Conservation (phyloP, 192 early-diverging fungal genomes). For the Irineochytrium annulatum region DNA sequence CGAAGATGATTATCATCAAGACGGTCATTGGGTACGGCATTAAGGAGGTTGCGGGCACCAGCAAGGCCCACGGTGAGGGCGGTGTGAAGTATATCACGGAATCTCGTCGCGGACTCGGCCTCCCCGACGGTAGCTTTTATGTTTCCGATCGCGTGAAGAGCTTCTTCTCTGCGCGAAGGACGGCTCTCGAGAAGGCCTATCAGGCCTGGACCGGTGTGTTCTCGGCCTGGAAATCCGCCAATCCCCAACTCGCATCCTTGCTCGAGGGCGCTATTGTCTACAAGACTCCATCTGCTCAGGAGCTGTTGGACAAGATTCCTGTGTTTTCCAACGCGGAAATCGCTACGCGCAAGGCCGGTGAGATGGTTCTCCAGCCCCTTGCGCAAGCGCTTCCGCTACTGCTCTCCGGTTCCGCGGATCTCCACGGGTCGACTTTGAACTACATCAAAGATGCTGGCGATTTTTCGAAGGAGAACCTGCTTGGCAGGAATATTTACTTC, state of each 20-base stretch:
- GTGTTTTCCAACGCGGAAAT: conserved; percentile 19
- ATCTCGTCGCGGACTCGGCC: conserved; percentile 79
- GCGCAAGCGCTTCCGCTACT: conserved; percentile 79
- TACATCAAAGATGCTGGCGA: conserved; percentile 93
- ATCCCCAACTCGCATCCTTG: conserved; percentile 55
- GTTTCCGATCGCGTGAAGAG: conserved; percentile 59
- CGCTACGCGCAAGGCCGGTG: conserved; percentile 74
- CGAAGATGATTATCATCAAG: conserved; percentile 34
- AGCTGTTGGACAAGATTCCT: conserved; percentile 11
- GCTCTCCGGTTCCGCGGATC: conserved; percentile 91
- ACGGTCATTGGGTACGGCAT: conserved; percentile 96
- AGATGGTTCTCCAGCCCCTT: conserved; percentile 77
- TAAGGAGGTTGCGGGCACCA: conserved; percentile 72
- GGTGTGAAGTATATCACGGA: conserved; percentile 39
- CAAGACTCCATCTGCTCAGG: conserved; percentile 5
- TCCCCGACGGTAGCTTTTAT: conserved; percentile 67
- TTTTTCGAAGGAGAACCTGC: conserved; percentile 22
- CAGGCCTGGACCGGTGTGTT: conserved; percentile 73
- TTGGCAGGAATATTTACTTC: conserved; percentile 21
- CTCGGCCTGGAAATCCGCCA: conserved; percentile 59
- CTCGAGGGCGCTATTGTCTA: conserved; percentile 12
- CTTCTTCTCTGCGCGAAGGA: conserved; percentile 48
- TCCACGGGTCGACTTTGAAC: conserved; percentile 94
- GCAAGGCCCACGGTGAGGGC: conserved; percentile 83
- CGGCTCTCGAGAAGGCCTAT: conserved; percentile 62